Evolutionary conservation across 305 asterid genomes (phyloP).

Genomic region (Fraxinus xanthoxyloides): DNA sequence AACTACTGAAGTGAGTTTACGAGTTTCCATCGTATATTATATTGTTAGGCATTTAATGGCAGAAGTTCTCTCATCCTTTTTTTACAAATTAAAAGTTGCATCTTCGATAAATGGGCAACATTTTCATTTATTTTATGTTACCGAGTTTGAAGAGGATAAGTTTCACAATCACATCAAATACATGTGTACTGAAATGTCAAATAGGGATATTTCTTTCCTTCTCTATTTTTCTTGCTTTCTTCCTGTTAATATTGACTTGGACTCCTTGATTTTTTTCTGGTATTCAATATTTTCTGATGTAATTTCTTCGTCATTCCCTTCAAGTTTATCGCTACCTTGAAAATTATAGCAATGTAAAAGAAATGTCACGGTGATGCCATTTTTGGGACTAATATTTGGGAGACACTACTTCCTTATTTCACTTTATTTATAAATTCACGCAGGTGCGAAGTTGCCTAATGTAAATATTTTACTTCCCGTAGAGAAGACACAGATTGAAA

Average conservation of each 20-base stretch:
- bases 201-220: background rate
- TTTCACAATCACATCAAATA: background rate
- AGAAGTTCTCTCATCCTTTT: background rate
- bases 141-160: background rate
- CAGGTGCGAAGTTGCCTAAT: constrained; percentile 92
- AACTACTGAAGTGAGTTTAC: background rate
- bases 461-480: constrained; percentile 62
- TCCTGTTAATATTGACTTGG: background rate
- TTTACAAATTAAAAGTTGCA: background rate
- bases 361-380: background rate
- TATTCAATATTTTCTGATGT: background rate
- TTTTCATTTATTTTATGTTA: background rate
- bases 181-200: background rate
- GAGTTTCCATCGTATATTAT: background rate
- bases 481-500: constrained; percentile 61
- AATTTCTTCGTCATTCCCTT: background rate
- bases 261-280: background rate
- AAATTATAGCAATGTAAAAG: background rate
- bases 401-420: background rate
- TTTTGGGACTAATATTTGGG: background rate
- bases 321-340: background rate
- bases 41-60: background rate
- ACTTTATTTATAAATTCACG: constrained; percentile 24
- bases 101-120: background rate
- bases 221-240: background rate